These are phyloP conservation scores for Trypanosoma melophagium DNA, from an alignment of 208 protist species.

Conservation along the genomic window DNA sequence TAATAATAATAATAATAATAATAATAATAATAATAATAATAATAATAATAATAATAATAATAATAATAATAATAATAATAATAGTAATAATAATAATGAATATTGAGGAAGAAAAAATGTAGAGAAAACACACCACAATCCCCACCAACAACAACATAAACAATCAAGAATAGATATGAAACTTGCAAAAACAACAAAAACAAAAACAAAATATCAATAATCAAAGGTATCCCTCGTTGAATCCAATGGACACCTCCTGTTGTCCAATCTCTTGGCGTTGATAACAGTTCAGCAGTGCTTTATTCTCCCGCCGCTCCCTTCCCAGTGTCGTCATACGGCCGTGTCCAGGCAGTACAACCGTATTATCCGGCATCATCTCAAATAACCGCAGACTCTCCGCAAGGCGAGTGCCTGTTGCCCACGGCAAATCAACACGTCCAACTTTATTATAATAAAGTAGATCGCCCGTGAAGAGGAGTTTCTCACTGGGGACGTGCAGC, in stretches of 20 bases:
- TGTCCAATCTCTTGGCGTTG: slow-evolving; percentile 58
- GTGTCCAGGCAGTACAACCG: slow-evolving; percentile 82
- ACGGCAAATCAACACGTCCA: slow-evolving; percentile 87
- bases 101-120: no score
- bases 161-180: slow-evolving; percentile 15
- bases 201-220: neutral
- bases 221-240: slow-evolving; percentile 85
- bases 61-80: no score
- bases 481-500: slow-evolving; percentile 79
- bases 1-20: no score
- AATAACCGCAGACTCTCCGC: slow-evolving; percentile 79
- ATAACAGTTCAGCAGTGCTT: slow-evolving; percentile 67
- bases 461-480: slow-evolving; percentile 86
- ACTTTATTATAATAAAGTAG: slow-evolving; percentile 82
- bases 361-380: slow-evolving; percentile 77
- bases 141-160: slow-evolving; percentile 3
- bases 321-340: slow-evolving; percentile 86
- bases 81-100: no score
- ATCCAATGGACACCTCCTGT: slow-evolving; percentile 72
- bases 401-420: slow-evolving; percentile 69
- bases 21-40: no score
- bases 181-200: neutral
- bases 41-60: no score
- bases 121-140: no score
- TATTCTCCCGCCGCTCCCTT: slow-evolving; percentile 76